Evolutionary conservation across 768 basidiomycete genomes (phyloP), one percentile per base, ranked within the genome.

Genomic region (Trametes punicea): DNA sequence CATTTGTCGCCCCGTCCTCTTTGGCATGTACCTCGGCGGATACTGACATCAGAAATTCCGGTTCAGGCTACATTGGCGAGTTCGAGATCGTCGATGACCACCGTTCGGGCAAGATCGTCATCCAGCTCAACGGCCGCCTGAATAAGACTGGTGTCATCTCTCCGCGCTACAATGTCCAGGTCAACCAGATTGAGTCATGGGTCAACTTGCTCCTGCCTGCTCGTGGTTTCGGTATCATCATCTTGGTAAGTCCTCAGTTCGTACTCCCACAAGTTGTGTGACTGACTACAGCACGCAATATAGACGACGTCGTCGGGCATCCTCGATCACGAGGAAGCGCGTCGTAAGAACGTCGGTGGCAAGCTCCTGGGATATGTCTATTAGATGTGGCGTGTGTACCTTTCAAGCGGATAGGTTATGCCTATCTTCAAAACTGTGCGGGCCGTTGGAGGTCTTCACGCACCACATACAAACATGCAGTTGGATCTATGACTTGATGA

Each of bases 91-190:
- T 98, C 71, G 97, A 99, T 68, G 97, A 99, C 78, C 97, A 98
- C 75, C 94, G 96, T 58, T 87, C 93, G 6, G 93, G 93, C 67
- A 99, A 98, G 78, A 93, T 99, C 63, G 95, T 99, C 67, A 83
- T 98, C 66, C 95, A 99, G 77, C 86, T 99, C 55, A 99, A 97
- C 69, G 97, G 97, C 42, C 90, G 93, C 59, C 83, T 99, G 66
- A 99, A 99, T 83, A 99, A 99, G 80, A 89, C 88, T n/a, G 97
- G 96, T 65, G 96, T 99, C 70, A 98, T 98, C 76, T 98, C 95
- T n/a, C 95, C 96, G 40, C 90, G 97, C 51, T 98, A 92, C 84
- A 98, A 98, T 76, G 84, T 98, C 65, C 90, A 94, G 71, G 87
- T 90, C 60, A 85, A 74, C 66, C 88, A 95, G 70, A 97, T 98